phyloP scores from a whole-genome alignment of 2,329 filamentous ascomycete genomes.

The Xylaria sp. region DNA sequence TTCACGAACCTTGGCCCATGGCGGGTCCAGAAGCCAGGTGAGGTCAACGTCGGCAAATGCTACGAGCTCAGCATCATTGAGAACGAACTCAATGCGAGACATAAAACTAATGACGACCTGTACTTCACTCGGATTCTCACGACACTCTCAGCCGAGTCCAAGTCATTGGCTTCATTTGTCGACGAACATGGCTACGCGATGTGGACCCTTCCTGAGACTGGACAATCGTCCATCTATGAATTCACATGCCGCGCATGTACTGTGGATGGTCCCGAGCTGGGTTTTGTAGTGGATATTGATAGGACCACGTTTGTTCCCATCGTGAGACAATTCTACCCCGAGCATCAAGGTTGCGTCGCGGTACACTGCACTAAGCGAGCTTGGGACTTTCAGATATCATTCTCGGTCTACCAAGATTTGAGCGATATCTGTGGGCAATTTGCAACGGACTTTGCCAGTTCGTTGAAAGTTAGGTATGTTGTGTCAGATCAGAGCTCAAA shows the following conservation, averaged over 20 bases:
- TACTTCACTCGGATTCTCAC: conserved; percentile 13
- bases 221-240: conserved; percentile 24
- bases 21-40: not conserved
- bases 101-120: conserved; percentile 4
- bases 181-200: conserved; percentile 14
- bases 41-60: conserved; percentile 10
- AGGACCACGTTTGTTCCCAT: conserved; percentile 18
- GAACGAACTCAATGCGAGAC: conserved; percentile 10
- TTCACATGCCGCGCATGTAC: conserved; percentile 18
- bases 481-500: not conserved
- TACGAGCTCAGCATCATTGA: conserved; percentile 4
- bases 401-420: conserved; percentile 22
- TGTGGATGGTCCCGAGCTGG: not conserved
- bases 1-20: conserved; percentile 12
- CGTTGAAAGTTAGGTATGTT: conserved; percentile 27
- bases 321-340: conserved; percentile 13
- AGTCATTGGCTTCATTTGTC: conserved; percentile 19
- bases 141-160: conserved; percentile 22
- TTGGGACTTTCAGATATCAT: conserved; percentile 28
- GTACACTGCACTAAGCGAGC: conserved; percentile 27
- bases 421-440: conserved; percentile 21
- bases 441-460: conserved; percentile 23
- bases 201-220: conserved; percentile 11
- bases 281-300: conserved; percentile 28
- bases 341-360: conserved; percentile 16